Evolutionary conservation across 2,329 filamentous ascomycete genomes (phyloP).

Genomic region (Metarhizium album): DNA sequence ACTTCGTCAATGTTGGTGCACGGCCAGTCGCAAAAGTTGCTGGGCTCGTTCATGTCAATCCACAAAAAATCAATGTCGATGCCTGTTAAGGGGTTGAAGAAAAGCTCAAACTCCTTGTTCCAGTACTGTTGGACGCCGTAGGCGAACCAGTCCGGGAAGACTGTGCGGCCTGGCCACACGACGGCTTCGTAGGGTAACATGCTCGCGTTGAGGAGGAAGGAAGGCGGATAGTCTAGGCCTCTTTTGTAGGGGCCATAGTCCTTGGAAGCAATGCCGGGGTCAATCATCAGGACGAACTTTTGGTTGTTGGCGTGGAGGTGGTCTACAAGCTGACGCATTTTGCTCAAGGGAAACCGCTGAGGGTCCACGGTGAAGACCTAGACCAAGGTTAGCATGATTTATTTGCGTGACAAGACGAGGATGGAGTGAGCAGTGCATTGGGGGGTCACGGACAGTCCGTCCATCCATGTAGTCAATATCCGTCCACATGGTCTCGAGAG

Average conservation of each 20-base stretch:
- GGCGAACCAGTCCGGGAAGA: slow-evolving; percentile 68
- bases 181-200: slow-evolving; percentile 50
- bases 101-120: slow-evolving; percentile 52
- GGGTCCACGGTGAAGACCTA: slow-evolving; percentile 52
- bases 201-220: slow-evolving; percentile 38
- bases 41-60: slow-evolving; percentile 53
- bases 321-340: slow-evolving; percentile 54
- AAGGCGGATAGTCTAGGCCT: slow-evolving; percentile 26
- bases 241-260: slow-evolving; percentile 33
- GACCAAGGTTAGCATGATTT: neutral
- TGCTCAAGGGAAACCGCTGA: slow-evolving; percentile 47
- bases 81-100: slow-evolving; percentile 53
- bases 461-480: slow-evolving; percentile 29
- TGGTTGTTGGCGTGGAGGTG: slow-evolving; percentile 58
- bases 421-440: too few relatives aligned
- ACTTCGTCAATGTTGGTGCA: slow-evolving; percentile 25
- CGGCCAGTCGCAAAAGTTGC: slow-evolving; percentile 21
- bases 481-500: slow-evolving; percentile 46
- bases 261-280: slow-evolving; percentile 54
- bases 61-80: slow-evolving; percentile 68
- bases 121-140: slow-evolving; percentile 54
- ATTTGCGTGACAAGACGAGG: neutral
- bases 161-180: slow-evolving; percentile 65
- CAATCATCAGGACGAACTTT: slow-evolving; percentile 69
- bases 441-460: slow-evolving; percentile 10